phyloP scores from a whole-genome alignment of 163 green algal species.

The Volvox carteri region DNA sequence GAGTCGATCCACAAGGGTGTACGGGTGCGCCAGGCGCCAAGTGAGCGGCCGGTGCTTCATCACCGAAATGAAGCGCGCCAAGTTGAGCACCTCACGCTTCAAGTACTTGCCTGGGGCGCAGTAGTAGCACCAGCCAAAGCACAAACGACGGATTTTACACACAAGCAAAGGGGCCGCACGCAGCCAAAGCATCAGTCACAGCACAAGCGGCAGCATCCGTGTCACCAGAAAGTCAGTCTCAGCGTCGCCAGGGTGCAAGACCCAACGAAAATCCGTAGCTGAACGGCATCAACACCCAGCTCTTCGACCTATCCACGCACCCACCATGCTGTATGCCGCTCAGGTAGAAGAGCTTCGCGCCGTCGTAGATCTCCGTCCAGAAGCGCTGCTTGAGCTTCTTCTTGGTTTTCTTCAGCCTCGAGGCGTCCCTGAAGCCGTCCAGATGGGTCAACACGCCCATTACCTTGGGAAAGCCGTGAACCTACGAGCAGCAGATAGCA shows the following conservation, averaged over 20 bases:
- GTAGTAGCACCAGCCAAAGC: neutral
- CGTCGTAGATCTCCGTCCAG: conserved; percentile 97
- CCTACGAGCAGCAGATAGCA: conserved; percentile 67
- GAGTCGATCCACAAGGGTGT: conserved; percentile 93
- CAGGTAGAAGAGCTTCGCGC: conserved; percentile 99
- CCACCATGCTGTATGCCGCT: conserved; percentile 86
- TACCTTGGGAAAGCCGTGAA: conserved; percentile 98
- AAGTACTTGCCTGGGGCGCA: conserved; percentile 62
- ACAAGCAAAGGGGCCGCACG: too few species aligned
- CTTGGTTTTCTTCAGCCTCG: conserved; percentile 94
- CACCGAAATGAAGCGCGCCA: conserved; percentile 95
- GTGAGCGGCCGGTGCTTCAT: conserved; percentile 94
- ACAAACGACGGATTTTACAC: neutral
- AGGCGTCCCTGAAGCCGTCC: conserved; percentile 92
- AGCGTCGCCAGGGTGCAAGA: too few species aligned
- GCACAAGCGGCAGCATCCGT: too few species aligned
- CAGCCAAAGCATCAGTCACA: too few species aligned
- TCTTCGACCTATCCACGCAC: too few species aligned
- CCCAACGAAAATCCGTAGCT: too few species aligned
- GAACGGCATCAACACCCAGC: too few species aligned
- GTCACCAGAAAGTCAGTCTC: too few species aligned
- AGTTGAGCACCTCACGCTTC: conserved; percentile 88
- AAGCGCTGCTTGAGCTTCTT: conserved; percentile 97
- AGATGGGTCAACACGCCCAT: conserved; percentile 99
- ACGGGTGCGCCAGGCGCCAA: conserved; percentile 93